Evolutionary conservation across 2,329 filamentous ascomycete genomes (phyloP), one percentile per base, ranked within the genome.

Genomic region (Penicillium sp.): DNA sequence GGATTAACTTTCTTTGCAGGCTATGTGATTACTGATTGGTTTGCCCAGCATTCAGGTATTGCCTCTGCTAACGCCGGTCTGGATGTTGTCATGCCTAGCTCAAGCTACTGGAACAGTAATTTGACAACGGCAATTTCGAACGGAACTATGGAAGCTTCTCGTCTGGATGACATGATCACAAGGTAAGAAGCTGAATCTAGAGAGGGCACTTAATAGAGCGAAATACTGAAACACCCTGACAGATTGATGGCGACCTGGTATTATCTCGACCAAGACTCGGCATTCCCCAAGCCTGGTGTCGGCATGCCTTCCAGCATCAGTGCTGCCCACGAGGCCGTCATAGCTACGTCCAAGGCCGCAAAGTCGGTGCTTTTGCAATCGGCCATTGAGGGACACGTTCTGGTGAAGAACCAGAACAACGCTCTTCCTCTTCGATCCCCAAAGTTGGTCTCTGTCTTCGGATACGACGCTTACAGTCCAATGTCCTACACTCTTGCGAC

Each of bases 11-110:
- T 0, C 14, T 13, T 38, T 8, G 21, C 90, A 69, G 89, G 89
- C 0, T 91, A 90, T 63, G 82, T 93, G 48, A 85, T 90, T 80
- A 85, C 83, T 14, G 90, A 95, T 68, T 94, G 90, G 89, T 77
- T 81, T 60, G 90, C 88, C 4, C 87, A 91, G 64, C 88, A 93
- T 66, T 78, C 83, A 4, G 66, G 65, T 1, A 62, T 64, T 11
- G 62, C 58, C 1, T 39, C 43, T 6, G 62, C 63, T 0, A 63
- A 63, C 46, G 66, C 66, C 13, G 66, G 66, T 0, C 45, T 68
- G 14, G 66, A 68, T 24, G 60, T 69, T 53, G 59, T 59, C 1
- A 65, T 67, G 63, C 66, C 65, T 1, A 38, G 22, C 1, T 54
- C 56, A 1, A 16, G 46, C 0, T 48, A 50, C 2, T 69, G 65